Percentiles rank a stretch among this genome's conserved stretches.
Conservation (phyloP, 345 rosid species). For the Eutrema heterophyllum region DNA sequence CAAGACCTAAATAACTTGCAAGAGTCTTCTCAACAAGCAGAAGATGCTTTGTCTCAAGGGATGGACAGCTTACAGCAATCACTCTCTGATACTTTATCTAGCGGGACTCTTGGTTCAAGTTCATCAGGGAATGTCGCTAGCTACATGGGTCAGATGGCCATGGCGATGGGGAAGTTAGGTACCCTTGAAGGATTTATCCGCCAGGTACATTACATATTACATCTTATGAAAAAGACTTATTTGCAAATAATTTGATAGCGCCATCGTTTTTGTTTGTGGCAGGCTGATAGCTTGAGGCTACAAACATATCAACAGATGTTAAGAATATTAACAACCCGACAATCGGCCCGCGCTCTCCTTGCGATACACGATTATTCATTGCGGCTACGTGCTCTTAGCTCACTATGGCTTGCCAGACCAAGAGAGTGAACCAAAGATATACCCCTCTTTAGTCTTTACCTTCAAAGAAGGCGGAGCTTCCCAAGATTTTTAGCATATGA, state of each 20-base stretch:
- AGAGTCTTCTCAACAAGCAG: conserved; percentile 86
- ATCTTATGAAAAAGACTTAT: not conserved
- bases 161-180: conserved; percentile 98
- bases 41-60: conserved; percentile 90
- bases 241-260: not conserved
- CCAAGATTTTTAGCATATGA: conserved; percentile 15
- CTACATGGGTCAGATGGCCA: conserved; percentile 99
- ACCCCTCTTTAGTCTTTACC: conserved; percentile 1
- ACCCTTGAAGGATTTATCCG: conserved; percentile 78
- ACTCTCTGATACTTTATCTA: conserved; percentile 76
- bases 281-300: conserved; percentile 95
- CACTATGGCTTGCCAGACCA: conserved; percentile 96
- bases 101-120: conserved; percentile 64
- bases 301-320: conserved; percentile 89
- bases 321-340: conserved; percentile 76
- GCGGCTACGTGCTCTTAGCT: conserved; percentile 91
- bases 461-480: conserved; percentile 21
- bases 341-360: conserved; percentile 89
- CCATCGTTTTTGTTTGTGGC: not conserved
- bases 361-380: conserved; percentile 83
- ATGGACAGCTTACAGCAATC: conserved; percentile 94
- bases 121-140: conserved; percentile 77
- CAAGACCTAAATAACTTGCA: conserved; percentile 61
- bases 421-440: conserved; percentile 49
- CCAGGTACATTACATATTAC: conserved; percentile 45